A percentile compares a stretch with the other conserved stretches of the same genome.
phyloP scores from a whole-genome alignment of 768 basidiomycete genomes.

The Termitomyces sp. region DNA sequence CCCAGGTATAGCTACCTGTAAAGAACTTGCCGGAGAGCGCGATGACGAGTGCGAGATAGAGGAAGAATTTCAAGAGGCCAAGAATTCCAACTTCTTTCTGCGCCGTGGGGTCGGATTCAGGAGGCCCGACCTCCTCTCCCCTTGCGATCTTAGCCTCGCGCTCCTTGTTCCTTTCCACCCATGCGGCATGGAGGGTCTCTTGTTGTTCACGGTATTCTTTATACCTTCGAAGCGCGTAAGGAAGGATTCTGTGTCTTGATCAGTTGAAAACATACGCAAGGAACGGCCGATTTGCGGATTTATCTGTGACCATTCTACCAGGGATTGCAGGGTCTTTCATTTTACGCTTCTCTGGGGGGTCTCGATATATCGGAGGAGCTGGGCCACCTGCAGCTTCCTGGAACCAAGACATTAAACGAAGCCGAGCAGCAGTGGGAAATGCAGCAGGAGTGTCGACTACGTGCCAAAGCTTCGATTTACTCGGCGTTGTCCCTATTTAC shows the following conservation, averaged over 20 bases:
- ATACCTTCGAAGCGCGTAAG: slow-evolving; percentile 38
- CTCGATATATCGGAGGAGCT: slow-evolving; percentile 30
- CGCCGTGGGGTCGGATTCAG: slow-evolving; percentile 69
- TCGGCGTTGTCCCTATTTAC: not conserved
- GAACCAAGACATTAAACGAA: slow-evolving; percentile 60
- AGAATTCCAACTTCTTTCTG: slow-evolving; percentile 59
- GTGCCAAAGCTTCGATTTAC: not conserved
- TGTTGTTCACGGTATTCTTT: slow-evolving; percentile 60
- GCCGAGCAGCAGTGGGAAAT: not conserved
- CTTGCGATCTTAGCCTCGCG: slow-evolving; percentile 68
- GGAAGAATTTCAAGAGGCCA: slow-evolving; percentile 64
- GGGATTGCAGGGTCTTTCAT: slow-evolving; percentile 61
- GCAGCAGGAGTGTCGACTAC: not conserved
- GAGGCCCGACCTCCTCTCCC: slow-evolving; percentile 69
- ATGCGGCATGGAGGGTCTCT: slow-evolving; percentile 55
- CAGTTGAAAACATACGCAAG: slow-evolving; percentile 54
- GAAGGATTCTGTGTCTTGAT: not conserved
- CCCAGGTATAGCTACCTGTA: slow-evolving; percentile 86
- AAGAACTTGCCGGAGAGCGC: slow-evolving; percentile 75
- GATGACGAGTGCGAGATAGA: slow-evolving; percentile 47
- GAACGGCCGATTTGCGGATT: slow-evolving; percentile 82
- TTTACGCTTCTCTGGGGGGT: slow-evolving; percentile 39
- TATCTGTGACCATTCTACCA: slow-evolving; percentile 62
- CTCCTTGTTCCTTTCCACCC: slow-evolving; percentile 65
- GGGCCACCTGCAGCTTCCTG: slow-evolving; percentile 37